Conservation (phyloP, 2,329 filamentous ascomycete species). For the Rasamsonia emersonii region DNA sequence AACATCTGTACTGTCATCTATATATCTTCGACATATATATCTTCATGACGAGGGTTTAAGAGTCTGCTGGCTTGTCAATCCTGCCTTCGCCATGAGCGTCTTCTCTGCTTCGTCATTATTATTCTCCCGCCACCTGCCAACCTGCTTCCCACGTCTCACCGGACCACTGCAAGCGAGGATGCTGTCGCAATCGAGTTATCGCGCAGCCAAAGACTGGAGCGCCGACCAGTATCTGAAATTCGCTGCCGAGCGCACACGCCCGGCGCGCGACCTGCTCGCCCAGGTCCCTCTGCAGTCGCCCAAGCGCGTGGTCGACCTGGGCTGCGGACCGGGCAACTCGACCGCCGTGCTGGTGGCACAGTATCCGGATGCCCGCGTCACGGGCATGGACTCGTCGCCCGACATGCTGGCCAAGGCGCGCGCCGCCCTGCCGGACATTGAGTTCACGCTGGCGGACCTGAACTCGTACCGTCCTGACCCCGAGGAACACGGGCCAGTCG, state of each 20-base stretch:
- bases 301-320: constrained; percentile 47
- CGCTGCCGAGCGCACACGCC: constrained; percentile 43
- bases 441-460: constrained; percentile 43
- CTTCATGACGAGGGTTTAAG: no score
- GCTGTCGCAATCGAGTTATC: no score
- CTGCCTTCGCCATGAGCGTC: no score
- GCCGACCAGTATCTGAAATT: constrained; percentile 51
- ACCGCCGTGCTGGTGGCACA: constrained; percentile 41
- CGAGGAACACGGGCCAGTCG: constrained; percentile 15
- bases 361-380: constrained; percentile 41
- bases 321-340: constrained; percentile 54
- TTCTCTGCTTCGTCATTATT: no score
- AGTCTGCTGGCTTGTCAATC: no score
- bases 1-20: no score
- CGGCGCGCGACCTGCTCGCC: constrained; percentile 45
- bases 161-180: no score
- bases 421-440: constrained; percentile 28
- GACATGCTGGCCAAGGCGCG: constrained; percentile 49
- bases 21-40: no score
- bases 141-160: no score
- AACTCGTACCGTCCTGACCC: constrained; percentile 27
- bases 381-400: constrained; percentile 47
- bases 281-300: constrained; percentile 36
- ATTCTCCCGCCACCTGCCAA: no score
- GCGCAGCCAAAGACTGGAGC: constrained; percentile 44